phyloP scores from a whole-genome alignment of 2,329 filamentous ascomycete species.

The Colletotrichum somersetense region DNA sequence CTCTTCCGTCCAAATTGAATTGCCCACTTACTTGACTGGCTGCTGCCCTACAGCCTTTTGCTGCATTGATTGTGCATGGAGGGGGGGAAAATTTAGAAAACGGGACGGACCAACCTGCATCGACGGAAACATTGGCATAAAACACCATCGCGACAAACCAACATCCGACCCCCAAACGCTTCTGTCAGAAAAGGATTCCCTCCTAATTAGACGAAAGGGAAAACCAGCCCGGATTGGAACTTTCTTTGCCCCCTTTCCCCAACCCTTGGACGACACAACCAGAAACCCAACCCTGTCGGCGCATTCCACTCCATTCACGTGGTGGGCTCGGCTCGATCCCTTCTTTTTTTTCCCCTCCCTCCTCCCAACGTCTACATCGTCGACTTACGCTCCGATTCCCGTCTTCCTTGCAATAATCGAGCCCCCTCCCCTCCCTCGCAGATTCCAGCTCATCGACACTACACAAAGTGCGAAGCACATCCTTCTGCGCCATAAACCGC shows the following conservation, averaged over 20 bases:
- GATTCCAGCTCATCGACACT: not conserved
- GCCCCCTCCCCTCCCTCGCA: not conserved
- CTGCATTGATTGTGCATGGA: slow-evolving; percentile 24
- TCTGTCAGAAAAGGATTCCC: slow-evolving; percentile 14
- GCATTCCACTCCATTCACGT: not conserved
- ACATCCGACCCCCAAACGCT: slow-evolving; percentile 23
- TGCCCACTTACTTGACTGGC: not conserved
- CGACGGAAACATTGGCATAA: slow-evolving; percentile 39
- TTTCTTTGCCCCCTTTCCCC: not conserved
- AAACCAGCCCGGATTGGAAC: slow-evolving; percentile 7
- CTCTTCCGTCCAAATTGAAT: not conserved
- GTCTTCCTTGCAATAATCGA: slow-evolving; percentile 3
- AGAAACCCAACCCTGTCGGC: not conserved
- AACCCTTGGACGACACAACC: slow-evolving; percentile 5
- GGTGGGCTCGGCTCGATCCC: slow-evolving; percentile 17
- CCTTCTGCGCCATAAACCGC: not conserved
- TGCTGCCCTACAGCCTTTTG: slow-evolving; percentile 1
- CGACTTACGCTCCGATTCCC: slow-evolving; percentile 20
- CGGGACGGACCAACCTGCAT: slow-evolving; percentile 19
- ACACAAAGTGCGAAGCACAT: not conserved
- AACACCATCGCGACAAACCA: slow-evolving; percentile 40
- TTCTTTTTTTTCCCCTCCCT: not conserved
- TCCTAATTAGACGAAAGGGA: not conserved
- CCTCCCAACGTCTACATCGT: slow-evolving; percentile 13
- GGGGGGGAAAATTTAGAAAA: not conserved